Base-by-base conservation (phyloP, 768 basidiomycete species). In the Vishniacozyma victoriae region DNA sequence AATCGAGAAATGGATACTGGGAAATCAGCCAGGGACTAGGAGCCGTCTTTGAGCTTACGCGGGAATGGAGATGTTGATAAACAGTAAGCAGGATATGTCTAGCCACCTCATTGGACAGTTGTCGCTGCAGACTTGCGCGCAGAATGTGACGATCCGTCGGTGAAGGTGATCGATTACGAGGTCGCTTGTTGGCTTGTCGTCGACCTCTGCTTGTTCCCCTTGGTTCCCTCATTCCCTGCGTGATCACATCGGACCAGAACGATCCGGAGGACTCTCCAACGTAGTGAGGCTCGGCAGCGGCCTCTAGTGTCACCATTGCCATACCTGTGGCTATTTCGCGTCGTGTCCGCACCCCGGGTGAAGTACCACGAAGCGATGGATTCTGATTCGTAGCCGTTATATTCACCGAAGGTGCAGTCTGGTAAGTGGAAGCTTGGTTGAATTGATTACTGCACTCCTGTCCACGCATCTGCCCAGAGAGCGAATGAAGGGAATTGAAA, bases 251-350 rank as follows among this genome's bases (percentile, higher is more conserved):
- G 2, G 55, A 46, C 56, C 56, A 57, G 4, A 54, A 22, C 2
- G 43, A 57, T 16, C 51, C 56, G 2, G 47, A 45, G 7, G 51
- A 53, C 23, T 53, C 56, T 15, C 56, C 56, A 13, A 57, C 41
- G 26, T 57, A 57, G 25, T 57, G 56, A n/a, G 56, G 56, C 23
- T 57, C 56, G 3, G 51, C 56, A 6, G 56, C 52, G 11, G 56
- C 56, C 29, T 57, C 52, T 5, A 57, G 37, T 18, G 56, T 53
- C 16, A 57, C 46, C 56, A 57, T 53, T 5, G 56, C 56, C 38
- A 57, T 25, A 6, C 56, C 56, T 27, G 49, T 54, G 19, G 55
- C 55, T 5, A 44, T 43, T 23, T 52, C 50, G 55, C 5, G 39
- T 22, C 4, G 13, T n/a, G 39, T 13, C 39, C 9, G 39, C 20